Evolutionary conservation across 257 asterid genomes (phyloP), one percentile per base, ranked within the genome.

Genomic region (Anisodus acutangulus): DNA sequence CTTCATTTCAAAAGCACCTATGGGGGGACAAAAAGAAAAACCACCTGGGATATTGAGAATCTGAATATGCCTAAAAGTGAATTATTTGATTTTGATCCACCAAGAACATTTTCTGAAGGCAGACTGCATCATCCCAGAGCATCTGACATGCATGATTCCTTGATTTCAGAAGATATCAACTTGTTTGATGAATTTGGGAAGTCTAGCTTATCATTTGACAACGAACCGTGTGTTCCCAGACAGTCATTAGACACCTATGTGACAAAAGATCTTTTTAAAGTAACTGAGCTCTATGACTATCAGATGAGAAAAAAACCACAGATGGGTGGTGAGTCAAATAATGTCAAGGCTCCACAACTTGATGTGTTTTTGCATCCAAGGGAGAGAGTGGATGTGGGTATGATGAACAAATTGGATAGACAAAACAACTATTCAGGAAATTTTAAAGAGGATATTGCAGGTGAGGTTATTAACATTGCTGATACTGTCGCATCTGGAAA

Each of bases 391-490:
- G 88, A 83, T 84, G 74, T 86, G 39, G 71, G 86, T 83, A 63
- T 79, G 57, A 76, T 71, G 84, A 86, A 83, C 45, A 85, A 83
- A 78, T 64, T 89, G 79, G 58, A 87, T 67, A 59, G 84, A 86
- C 87, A 81, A 83, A 86, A 55, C 35, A 88, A 89, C 86, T 88
- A 69, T 64, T 81, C 90, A 83, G 91, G 89, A 80, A 83, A 84
- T 83, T 85, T 74, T 71, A 87, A 84, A 84, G 92, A 88, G 74
- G 87, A 90, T 87, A 81, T 88, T 68, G 82, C 88, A 62, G 98
- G 97, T 87, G 98, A 95, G 89, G 93, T 93, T 82, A 92, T 97
- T 88, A 89, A 93, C 74, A 85, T 88, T 64, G 92, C 90, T 49
- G 89, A 86, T 76, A 72, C 89, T 63, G 85, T 86, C 84, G 86